Evolutionary conservation across 306 rosid genomes (phyloP), one percentile per base, ranked within the genome.

Genomic region (Acacia crassicarpa): DNA sequence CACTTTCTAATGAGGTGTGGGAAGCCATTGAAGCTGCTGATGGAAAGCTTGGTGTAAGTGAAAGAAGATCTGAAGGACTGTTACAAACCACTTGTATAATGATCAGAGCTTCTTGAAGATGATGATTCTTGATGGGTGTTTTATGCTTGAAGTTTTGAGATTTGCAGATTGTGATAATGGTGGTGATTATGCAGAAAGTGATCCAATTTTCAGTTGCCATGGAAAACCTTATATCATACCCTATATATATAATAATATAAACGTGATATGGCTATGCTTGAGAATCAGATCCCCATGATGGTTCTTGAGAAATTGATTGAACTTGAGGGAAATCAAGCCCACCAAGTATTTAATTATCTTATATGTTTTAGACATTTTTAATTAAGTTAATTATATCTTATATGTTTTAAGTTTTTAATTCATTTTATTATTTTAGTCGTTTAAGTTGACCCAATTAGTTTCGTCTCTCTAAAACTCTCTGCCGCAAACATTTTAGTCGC

Each of bases 181-280:
- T 2, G 41, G 59, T 43, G 89, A 85, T 16, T 87, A 90, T 78
- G 86, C 76, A 9, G 76, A 80, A 1, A 83, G 72, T 30, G 91
- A 89, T 84, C 94, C 90, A n/a, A 10, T 91, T 2, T 89, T 89
- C 80, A 82, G 92, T 1, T 38, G 78, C 25, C 91, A 91, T 13
- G 92, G 91, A 13, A 82, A 61, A 41, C 68, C 87, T 0, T 70
- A 87, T 77, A 7, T 79, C 2, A 23, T 75, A 67, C 85, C 82
- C 0, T 84, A 70, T n/a, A n/a, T n/a, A n/a, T n/a, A n/a, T n/a
- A n/a, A n/a, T n/a, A n/a, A n/a, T n/a, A n/a, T n/a, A n/a, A n/a
- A n/a, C n/a, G n/a, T n/a, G n/a, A n/a, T n/a, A n/a, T n/a, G 90
- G 81, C 85, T 59, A 78, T 92, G 89, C 91, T 92, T 38, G 90